These are phyloP conservation scores for Penicillium sp. DNA, from an alignment of 2,329 filamentous ascomycete species.

Conservation along the genomic window DNA sequence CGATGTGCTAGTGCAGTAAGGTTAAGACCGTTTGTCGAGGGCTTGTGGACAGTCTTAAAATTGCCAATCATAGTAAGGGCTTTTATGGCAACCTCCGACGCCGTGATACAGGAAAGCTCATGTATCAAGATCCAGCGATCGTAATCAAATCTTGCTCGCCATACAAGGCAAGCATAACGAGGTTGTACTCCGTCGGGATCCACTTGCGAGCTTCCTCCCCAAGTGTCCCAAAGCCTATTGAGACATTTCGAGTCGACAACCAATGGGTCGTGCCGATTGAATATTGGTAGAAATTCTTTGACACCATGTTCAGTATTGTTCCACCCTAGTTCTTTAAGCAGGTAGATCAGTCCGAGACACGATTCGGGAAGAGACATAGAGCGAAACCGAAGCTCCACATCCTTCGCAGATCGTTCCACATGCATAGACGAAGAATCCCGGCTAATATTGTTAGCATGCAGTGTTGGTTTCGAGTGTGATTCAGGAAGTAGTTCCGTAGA, in stretches of 20 bases:
- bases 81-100: constrained; percentile 6
- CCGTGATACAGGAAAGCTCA: constrained; percentile 15
- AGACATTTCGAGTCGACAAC: neutral
- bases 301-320: neutral
- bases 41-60: neutral
- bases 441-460: neutral
- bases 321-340: neutral
- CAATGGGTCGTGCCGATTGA: constrained; percentile 1
- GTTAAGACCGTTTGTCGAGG: neutral
- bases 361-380: constrained; percentile 11
- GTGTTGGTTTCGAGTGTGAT: neutral
- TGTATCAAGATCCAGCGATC: constrained; percentile 1
- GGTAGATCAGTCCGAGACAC: neutral
- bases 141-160: constrained; percentile 14
- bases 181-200: neutral
- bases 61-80: constrained; percentile 1
- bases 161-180: constrained; percentile 10
- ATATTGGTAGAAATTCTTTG: constrained; percentile 2
- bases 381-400: constrained; percentile 3
- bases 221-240: neutral
- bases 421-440: neutral
- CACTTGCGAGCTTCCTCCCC: neutral
- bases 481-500: no score
- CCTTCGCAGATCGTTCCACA: neutral
- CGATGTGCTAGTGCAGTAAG: neutral